A percentile compares a stretch with the other conserved stretches of the same genome.
Conservation (phyloP, 768 basidiomycete genomes). For the Strobilomyces echinocephalus region DNA sequence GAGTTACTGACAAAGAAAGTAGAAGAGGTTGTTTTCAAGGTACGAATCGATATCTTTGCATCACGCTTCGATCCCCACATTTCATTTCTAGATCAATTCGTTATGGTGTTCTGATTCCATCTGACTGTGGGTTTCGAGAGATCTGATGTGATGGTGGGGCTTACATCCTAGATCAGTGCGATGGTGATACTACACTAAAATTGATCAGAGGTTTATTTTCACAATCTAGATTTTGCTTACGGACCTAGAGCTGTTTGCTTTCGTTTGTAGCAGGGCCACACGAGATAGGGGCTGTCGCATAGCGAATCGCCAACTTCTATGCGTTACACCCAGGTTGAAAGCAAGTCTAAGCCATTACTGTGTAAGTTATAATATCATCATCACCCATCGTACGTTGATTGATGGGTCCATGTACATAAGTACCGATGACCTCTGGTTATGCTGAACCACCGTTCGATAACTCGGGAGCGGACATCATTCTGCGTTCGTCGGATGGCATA, state of each 20-base stretch:
- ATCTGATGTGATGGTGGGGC: not conserved
- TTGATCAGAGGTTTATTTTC: too few species aligned
- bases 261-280: not conserved
- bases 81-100: not conserved
- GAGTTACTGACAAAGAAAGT: conserved; percentile 1
- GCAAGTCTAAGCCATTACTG: not conserved
- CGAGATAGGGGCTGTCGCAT: not conserved
- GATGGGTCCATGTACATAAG: not conserved
- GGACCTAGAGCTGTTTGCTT: too few species aligned
- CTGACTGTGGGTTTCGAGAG: not conserved
- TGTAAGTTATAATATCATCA: not conserved
- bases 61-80: not conserved
- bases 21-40: conserved; percentile 1
- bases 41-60: not conserved
- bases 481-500: not conserved
- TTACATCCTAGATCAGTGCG: not conserved
- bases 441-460: conserved; percentile 16
- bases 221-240: too few species aligned
- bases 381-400: too few species aligned
- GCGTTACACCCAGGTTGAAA: too few species aligned
- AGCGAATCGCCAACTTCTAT: too few species aligned
- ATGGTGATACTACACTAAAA: not conserved
- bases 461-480: conserved; percentile 12
- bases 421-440: not conserved
- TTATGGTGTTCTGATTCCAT: not conserved